Evolutionary conservation across 192 early-diverging fungal genomes (phyloP).

Genomic region (Podila epicladia): DNA sequence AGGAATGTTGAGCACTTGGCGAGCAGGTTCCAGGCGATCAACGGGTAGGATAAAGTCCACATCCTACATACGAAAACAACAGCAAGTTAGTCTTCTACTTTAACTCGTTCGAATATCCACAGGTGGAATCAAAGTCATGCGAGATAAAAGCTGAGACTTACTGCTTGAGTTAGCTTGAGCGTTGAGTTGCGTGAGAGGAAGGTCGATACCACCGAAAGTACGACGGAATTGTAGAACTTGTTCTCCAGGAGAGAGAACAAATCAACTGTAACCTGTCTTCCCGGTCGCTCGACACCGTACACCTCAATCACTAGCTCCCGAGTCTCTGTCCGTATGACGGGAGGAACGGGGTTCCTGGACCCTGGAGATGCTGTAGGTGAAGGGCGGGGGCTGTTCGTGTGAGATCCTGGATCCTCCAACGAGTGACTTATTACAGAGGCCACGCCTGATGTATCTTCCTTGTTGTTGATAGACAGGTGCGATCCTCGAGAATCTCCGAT

Average conservation of each 20-base stretch:
- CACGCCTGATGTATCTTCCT: background rate
- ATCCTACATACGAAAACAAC: conserved; percentile 56
- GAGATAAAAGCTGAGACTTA: conserved; percentile 25
- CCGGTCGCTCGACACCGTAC: conserved; percentile 70
- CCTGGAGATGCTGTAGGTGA: conserved; percentile 55
- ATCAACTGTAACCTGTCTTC: conserved; percentile 65
- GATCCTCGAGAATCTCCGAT: conserved; percentile 23
- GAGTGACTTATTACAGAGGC: conserved; percentile 20
- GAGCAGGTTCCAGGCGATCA: conserved; percentile 52
- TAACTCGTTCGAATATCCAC: background rate
- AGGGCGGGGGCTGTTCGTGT: conserved; percentile 42
- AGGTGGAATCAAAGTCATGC: background rate
- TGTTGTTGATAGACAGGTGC: conserved; percentile 2
- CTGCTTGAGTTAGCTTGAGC: conserved; percentile 68
- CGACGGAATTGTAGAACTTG: conserved; percentile 67
- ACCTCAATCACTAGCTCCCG: conserved; percentile 74
- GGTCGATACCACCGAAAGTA: conserved; percentile 68
- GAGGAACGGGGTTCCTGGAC: conserved; percentile 28
- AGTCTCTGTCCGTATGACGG: conserved; percentile 44
- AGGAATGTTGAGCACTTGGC: conserved; percentile 61
- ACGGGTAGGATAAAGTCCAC: conserved; percentile 82
- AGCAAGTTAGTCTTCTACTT: background rate
- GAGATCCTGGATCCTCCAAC: conserved; percentile 36
- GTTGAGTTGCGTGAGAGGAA: conserved; percentile 76
- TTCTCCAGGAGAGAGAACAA: conserved; percentile 72